These are phyloP conservation scores for Bryum argenteum DNA, from an alignment of 225 moss, liverwort and hornwort species.

Conservation along the genomic window DNA sequence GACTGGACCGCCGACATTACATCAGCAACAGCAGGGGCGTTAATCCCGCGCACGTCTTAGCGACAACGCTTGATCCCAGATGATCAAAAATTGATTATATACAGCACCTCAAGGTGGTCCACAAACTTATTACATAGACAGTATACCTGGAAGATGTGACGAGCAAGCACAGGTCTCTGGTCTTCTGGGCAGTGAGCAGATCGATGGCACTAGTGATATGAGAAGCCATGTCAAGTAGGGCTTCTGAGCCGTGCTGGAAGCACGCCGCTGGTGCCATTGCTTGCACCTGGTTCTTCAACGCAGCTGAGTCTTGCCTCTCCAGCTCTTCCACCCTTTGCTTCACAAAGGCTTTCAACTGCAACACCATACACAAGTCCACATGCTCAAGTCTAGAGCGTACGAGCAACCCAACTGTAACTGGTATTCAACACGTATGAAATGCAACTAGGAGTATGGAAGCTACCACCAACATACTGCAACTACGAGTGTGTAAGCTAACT, in stretches of 20 bases:
- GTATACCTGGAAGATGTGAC: conserved; percentile 80
- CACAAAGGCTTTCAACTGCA: conserved; percentile 87
- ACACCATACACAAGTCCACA: neutral
- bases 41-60: too few relatives aligned
- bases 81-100: too few relatives aligned
- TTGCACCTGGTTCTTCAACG: conserved; percentile 91
- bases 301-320: conserved; percentile 71
- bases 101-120: too few relatives aligned
- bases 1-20: too few relatives aligned
- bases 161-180: conserved; percentile 82
- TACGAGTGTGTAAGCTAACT: neutral
- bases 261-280: conserved; percentile 82
- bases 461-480: neutral
- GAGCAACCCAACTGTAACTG: too few relatives aligned
- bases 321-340: conserved; percentile 91
- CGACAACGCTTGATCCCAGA: too few relatives aligned
- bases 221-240: conserved; percentile 70
- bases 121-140: too few relatives aligned
- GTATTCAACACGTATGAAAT: neutral
- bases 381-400: too few relatives aligned
- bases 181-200: conserved; percentile 76
- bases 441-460: neutral
- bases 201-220: conserved; percentile 62
- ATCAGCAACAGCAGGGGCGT: too few relatives aligned
- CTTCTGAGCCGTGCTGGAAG: conserved; percentile 88